Conservation (phyloP, 2,329 filamentous ascomycete species). For the Chaetomium olivaceum region DNA sequence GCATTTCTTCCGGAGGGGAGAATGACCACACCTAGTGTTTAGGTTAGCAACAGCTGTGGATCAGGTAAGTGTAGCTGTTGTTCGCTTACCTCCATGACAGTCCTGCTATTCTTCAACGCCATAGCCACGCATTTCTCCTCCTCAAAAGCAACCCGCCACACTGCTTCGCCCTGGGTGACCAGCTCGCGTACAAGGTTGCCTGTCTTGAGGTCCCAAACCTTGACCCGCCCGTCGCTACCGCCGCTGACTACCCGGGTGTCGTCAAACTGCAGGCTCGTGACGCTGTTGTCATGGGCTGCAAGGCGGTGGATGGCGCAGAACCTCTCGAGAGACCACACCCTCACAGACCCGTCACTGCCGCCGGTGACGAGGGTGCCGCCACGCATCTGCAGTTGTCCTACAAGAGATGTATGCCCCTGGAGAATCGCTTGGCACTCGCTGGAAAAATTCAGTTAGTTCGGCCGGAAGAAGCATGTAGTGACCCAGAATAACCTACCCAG, state of each 20-base stretch:
- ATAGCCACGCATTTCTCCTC: slow-evolving; percentile 98
- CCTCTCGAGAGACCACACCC: slow-evolving; percentile 91
- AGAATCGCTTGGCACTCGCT: slow-evolving; percentile 84
- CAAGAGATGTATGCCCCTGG: slow-evolving; percentile 94
- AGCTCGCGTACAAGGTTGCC: slow-evolving; percentile 89
- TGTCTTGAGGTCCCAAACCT: slow-evolving; percentile 95
- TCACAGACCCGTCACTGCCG: slow-evolving; percentile 91
- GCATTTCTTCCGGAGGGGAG: slow-evolving; percentile 75
- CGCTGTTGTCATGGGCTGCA: slow-evolving; percentile 96
- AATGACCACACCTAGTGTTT: slow-evolving; percentile 82
- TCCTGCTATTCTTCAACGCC: slow-evolving; percentile 79
- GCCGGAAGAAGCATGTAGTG: background rate
- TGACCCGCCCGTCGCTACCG: slow-evolving; percentile 95
- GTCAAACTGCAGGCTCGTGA: slow-evolving; percentile 96
- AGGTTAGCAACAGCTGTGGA: slow-evolving; percentile 34
- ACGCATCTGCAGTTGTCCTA: slow-evolving; percentile 94
- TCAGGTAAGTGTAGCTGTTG: slow-evolving; percentile 17
- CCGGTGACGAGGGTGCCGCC: slow-evolving; percentile 94
- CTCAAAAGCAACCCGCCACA: slow-evolving; percentile 97
- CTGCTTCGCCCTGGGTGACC: slow-evolving; percentile 86
- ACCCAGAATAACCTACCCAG: slow-evolving; percentile 61
- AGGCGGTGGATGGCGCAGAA: slow-evolving; percentile 92
- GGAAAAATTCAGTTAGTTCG: slow-evolving; percentile 35
- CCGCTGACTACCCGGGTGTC: slow-evolving; percentile 93
- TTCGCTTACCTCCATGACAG: slow-evolving; percentile 88